Percentiles rank a stretch among this genome's conserved stretches.
Conservation (phyloP, 2,329 filamentous ascomycete species). For the Arthroderma uncinatum region DNA sequence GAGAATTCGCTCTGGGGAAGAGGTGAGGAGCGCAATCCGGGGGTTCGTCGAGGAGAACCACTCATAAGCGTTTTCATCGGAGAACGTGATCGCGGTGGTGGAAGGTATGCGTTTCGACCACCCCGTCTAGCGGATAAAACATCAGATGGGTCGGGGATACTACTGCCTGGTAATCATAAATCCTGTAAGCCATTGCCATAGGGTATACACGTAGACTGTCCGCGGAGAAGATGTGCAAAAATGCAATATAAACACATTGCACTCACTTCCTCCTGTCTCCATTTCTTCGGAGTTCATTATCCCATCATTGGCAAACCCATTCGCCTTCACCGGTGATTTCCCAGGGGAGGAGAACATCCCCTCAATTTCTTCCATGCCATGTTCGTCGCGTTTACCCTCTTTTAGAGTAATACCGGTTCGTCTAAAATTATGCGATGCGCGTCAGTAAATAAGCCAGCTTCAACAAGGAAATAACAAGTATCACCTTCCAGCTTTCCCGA, state of each 20-base stretch:
- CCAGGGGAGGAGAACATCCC: conserved; percentile 80
- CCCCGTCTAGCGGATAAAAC: conserved; percentile 28
- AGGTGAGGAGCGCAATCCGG: conserved; percentile 34
- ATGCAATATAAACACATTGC: conserved; percentile 4
- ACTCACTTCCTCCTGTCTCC: conserved; percentile 53
- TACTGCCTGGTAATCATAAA: conserved; percentile 24
- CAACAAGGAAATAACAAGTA: neutral
- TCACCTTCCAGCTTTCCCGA: conserved; percentile 39
- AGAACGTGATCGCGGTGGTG: conserved; percentile 34
- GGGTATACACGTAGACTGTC: neutral
- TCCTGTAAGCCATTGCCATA: neutral
- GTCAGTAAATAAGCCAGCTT: conserved; percentile 13
- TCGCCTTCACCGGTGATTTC: conserved; percentile 40
- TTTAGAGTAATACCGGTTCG: conserved; percentile 79
- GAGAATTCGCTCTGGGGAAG: conserved; percentile 29
- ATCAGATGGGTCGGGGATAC: conserved; percentile 33
- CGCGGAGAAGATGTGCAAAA: neutral
- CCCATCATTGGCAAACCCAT: conserved; percentile 32
- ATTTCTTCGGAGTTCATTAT: conserved; percentile 47
- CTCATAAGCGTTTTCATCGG: conserved; percentile 36
- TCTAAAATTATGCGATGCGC: conserved; percentile 37
- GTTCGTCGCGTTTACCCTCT: conserved; percentile 74
- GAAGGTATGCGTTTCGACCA: conserved; percentile 27
- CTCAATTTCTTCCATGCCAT: conserved; percentile 83
- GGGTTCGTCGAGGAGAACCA: conserved; percentile 34